Evolutionary conservation across 1,284 basidiomycete genomes (phyloP).

Genomic region (Puccinia polysora): DNA sequence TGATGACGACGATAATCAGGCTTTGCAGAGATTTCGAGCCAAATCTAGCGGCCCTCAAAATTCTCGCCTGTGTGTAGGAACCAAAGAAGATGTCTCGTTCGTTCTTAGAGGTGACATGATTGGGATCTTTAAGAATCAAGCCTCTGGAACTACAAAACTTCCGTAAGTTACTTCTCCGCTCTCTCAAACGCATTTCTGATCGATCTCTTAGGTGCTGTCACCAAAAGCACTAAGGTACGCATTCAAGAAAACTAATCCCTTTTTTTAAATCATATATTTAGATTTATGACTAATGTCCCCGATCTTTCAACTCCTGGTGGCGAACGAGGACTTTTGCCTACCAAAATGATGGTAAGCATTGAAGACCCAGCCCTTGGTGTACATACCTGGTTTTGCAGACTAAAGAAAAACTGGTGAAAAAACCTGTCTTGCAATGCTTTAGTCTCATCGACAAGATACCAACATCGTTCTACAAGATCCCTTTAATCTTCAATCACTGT

Average conservation of each 20-base stretch:
- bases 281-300: slow-evolving; percentile 22
- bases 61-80: slow-evolving; percentile 86
- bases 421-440: not conserved
- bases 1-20: slow-evolving; percentile 28
- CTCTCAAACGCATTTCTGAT: not conserved
- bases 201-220: slow-evolving; percentile 56
- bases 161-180: slow-evolving; percentile 3
- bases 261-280: not conserved
- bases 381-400: slow-evolving; percentile 59
- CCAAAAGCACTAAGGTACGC: slow-evolving; percentile 71
- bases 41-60: slow-evolving; percentile 60
- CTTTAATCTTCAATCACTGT: slow-evolving; percentile 74
- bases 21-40: slow-evolving; percentile 14
- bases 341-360: slow-evolving; percentile 48
- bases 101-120: slow-evolving; percentile 94
- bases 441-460: slow-evolving; percentile 59
- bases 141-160: slow-evolving; percentile 56
- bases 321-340: slow-evolving; percentile 71
- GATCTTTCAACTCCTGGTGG: slow-evolving; percentile 73
- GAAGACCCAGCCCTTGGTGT: not conserved
- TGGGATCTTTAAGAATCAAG: slow-evolving; percentile 86
- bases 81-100: slow-evolving; percentile 92
- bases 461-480: slow-evolving; percentile 94
- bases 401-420: slow-evolving; percentile 71
- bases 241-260: slow-evolving; percentile 56